Percentiles rank a stretch among this genome's conserved stretches.
Conservation (phyloP, 495 filamentous ascomycete genomes). For the Pyrenula aspistea region DNA sequence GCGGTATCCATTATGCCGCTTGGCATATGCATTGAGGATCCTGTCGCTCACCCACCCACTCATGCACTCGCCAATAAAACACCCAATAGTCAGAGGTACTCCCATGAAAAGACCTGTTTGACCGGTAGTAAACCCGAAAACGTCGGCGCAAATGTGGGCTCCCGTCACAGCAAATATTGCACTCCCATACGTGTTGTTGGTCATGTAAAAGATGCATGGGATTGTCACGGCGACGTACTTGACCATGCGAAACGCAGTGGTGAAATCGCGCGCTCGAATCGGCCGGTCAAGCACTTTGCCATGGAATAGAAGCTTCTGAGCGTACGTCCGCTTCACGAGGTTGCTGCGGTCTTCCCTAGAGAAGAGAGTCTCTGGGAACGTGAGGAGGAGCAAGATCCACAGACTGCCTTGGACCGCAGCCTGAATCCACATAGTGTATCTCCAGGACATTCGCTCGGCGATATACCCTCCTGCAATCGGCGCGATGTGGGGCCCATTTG, state of each 20-base stretch:
- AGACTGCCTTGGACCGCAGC: slow-evolving; percentile 8
- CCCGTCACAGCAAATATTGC: slow-evolving; percentile 18
- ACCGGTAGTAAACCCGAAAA: too few species aligned
- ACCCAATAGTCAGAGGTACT: too few species aligned
- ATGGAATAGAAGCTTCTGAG: slow-evolving; percentile 10
- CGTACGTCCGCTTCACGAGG: slow-evolving; percentile 7
- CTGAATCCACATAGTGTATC: slow-evolving; percentile 14
- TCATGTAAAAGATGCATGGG: slow-evolving; percentile 13
- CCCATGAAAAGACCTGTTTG: too few species aligned
- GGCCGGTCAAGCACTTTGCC: slow-evolving; percentile 8
- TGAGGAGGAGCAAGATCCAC: slow-evolving; percentile 12
- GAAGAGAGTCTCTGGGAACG: slow-evolving; percentile 20
- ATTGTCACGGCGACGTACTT: slow-evolving; percentile 12
- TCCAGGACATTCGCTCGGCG: slow-evolving; percentile 12
- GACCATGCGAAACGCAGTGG: slow-evolving; percentile 15
- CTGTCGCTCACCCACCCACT: too few species aligned
- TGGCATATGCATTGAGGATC: too few species aligned
- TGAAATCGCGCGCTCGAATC: slow-evolving; percentile 10
- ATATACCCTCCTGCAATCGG: slow-evolving; percentile 15
- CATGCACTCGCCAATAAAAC: too few species aligned
- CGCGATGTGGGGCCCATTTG: slow-evolving; percentile 15
- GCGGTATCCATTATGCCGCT: too few species aligned
- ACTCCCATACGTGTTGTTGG: slow-evolving; percentile 13
- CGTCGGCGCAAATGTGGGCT: too few species aligned
- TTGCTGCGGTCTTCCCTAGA: slow-evolving; percentile 5